Conservation (phyloP, 306 rosid genomes). For the Malus asiatica region DNA sequence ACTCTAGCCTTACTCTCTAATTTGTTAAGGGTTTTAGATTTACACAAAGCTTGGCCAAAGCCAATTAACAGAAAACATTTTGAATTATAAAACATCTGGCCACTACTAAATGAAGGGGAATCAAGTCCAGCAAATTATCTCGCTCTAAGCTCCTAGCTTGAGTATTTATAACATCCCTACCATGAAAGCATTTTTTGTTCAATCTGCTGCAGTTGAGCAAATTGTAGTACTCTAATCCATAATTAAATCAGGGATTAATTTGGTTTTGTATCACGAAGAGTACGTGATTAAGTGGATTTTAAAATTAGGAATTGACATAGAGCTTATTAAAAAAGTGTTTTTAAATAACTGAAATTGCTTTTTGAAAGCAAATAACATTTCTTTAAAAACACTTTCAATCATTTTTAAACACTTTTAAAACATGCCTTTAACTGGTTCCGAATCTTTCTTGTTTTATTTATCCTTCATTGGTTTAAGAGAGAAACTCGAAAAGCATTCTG, state of each 20-base stretch:
- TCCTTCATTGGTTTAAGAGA: not conserved
- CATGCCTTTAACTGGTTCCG: not conserved
- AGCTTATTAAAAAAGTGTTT: too few species aligned
- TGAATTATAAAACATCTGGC: not conserved
- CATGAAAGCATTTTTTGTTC: not conserved
- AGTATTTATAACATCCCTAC: not conserved
- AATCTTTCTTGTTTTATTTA: not conserved
- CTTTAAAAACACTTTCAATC: too few species aligned
- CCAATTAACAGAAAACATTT: not conserved
- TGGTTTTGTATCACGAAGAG: not conserved
- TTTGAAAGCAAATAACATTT: too few species aligned
- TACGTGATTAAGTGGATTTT: not conserved
- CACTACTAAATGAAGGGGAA: not conserved
- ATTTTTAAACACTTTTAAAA: too few species aligned
- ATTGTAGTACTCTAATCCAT: not conserved
- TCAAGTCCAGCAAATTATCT: not conserved
- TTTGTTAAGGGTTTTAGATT: slow-evolving; percentile 4
- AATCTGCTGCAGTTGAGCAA: too few species aligned
- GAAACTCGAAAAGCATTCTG: not conserved
- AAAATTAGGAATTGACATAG: too few species aligned
- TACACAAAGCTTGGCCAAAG: slow-evolving; percentile 2
- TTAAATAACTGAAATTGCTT: too few species aligned
- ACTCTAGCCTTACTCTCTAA: not conserved
- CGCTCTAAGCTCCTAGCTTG: not conserved
- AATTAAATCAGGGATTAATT: not conserved